A percentile compares a stretch with the other conserved stretches of the same genome.
These are phyloP conservation scores for Paramarasmius palmivorus DNA, from an alignment of 1,284 basidiomycete genomes.

Conservation along the genomic window DNA sequence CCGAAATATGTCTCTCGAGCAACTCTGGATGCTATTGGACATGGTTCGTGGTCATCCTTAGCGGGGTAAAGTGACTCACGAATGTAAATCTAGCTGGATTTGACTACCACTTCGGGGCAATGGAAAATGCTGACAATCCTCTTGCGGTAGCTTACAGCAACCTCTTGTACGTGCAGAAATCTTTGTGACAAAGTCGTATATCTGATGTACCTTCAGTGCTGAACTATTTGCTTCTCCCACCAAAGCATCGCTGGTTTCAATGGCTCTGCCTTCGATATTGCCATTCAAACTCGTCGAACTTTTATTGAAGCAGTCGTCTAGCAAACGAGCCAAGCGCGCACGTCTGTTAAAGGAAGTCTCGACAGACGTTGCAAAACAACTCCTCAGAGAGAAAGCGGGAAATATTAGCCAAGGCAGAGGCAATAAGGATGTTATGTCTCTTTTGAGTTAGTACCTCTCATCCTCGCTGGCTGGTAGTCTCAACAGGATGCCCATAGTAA, in stretches of 20 bases:
- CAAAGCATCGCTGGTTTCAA: background rate
- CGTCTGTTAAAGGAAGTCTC: background rate
- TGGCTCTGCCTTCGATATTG: slow-evolving; percentile 4
- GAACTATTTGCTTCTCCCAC: slow-evolving; percentile 10
- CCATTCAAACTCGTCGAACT: slow-evolving; percentile 6
- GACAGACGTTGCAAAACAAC: slow-evolving; percentile 6
- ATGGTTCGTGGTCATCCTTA: slow-evolving; percentile 28
- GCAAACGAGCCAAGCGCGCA: background rate
- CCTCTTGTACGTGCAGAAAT: slow-evolving; percentile 2
- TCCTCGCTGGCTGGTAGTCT: too few species aligned
- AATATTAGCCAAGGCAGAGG: slow-evolving; percentile 9
- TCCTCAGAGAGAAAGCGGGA: slow-evolving; percentile 7
- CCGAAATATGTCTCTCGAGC: slow-evolving; percentile 38
- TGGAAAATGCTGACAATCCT: slow-evolving; percentile 6
- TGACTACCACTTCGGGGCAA: slow-evolving; percentile 15
- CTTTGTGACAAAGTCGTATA: background rate
- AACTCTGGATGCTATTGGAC: slow-evolving; percentile 46
- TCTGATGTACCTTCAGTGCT: background rate
- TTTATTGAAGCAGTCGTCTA: slow-evolving; percentile 3
- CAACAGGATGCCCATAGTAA: background rate
- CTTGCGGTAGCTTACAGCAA: slow-evolving; percentile 7
- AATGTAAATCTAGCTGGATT: slow-evolving; percentile 9
- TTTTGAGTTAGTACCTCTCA: background rate
- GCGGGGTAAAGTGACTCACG: background rate
- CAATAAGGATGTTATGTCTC: slow-evolving; percentile 15